Base-by-base conservation (phyloP, 805 yeast genomes). In the Candida mattraensis region DNA sequence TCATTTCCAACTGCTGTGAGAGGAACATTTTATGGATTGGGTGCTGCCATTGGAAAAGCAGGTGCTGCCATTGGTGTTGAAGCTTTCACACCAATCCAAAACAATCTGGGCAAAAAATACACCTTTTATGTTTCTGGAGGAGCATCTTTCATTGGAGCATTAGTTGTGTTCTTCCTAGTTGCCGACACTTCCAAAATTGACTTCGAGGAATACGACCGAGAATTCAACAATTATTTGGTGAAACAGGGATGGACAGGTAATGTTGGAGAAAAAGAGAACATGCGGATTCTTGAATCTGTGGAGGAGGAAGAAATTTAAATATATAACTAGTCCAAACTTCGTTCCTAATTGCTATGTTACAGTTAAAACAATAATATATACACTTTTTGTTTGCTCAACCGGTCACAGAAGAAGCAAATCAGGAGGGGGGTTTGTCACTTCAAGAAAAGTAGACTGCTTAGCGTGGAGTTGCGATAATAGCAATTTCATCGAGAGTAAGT, bases 11-110 rank as follows among this genome's bases (percentile, higher is more conserved):
- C 76, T 8, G 72, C 75, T 11, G 56, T 71, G 36, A 63, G 76
- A 58, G 76, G 74, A 21, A 67, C 74, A 2, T 55, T 60, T 16
- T 71, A 71, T 45, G 76, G 76, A 18, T 39, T 72, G 7, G 55
- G 69, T 25, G 76, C 77, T 28, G 77, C 72, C 7, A 61, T 71
- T 27, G 76, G 76, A 31, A 71, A 71, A 51, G 73, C 69, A 26
- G 76, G 76, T 35, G 76, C 76, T 19, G 74, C 72, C 26, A 69
- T 70, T 11, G 76, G 76, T 15, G 69, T 74, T 21, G 61, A 65
- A 47, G 55, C 70, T 70, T 46, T 31, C 28, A 64, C 74, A 1
- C 75, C 75, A 17, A 67, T 72, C 35, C 72, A 70, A 47, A 48
- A 29, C 4, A 47, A 66, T 36, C 56, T 63, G 35, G 76, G 77